Base-by-base conservation (phyloP, 1,284 basidiomycete species). In the Leccinum pachyderme region DNA sequence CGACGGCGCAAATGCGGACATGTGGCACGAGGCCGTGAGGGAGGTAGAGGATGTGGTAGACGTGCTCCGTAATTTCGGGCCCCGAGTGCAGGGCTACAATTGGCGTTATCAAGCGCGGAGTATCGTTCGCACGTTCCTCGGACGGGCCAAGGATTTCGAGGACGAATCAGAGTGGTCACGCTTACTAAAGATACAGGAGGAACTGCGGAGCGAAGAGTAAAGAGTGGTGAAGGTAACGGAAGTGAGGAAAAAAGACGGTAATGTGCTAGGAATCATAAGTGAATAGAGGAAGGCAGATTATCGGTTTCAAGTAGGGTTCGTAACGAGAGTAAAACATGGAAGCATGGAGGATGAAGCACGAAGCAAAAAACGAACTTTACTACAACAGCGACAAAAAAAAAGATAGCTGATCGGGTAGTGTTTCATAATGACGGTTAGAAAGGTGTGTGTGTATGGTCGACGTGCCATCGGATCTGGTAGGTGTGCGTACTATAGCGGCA, bases 71-170 rank as follows among this genome's bases (percentile, higher is more conserved):
- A 93, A 93, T 69, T 84, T 95, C 54, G 94, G 93, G 1, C 84
- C 89, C 27, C 81, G 84, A 54, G 82, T 82, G 35, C 74, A 78
- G 43, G 80, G 78, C 27, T 73, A 70, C 64, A 84, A 84, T 66
- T 98, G 95, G 93, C 80, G 78, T 68, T 82, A 91, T 69, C 93
- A 96, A 73, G 93, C 88, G 39, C 81, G 89, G 55, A 96, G 92
- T 58, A 78, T 98, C 55, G 83, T 98, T 52, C 79, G 95, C 67
- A 89, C 87, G 43, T 98, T 98, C 71, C 82, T 95, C 73, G 93
- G 90, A 3, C 77, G 87, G 51, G 86, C 86, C 59, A 83, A 77
- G 69, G 89, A 88, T 53, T 98, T 95, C 65, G 91, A 89, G 67
- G 92, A 93, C 55, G 91, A 96, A 72, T 80, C 83, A 2, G 93